A percentile compares a stretch with the other conserved stretches of the same genome.
Evolutionary conservation across 371 early-diverging fungal species (phyloP).

Genomic region (Mortierella sp.): DNA sequence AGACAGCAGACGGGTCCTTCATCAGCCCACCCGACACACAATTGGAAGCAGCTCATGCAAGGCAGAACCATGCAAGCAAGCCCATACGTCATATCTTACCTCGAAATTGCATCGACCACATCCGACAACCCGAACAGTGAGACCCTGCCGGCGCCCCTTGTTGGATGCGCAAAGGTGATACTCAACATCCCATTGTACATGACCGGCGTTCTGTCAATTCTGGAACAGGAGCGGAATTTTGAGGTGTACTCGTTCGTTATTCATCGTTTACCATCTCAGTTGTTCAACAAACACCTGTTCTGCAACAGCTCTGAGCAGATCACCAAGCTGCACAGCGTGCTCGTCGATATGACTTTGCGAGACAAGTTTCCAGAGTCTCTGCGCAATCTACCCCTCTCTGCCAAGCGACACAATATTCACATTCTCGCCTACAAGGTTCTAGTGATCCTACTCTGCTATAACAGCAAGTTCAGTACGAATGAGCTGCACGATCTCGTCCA

Average conservation of each 20-base stretch:
- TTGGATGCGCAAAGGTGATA: conserved; percentile 50
- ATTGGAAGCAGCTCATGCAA: conserved; percentile 53
- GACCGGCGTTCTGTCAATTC: conserved; percentile 63
- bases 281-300: conserved; percentile 82
- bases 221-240: conserved; percentile 76
- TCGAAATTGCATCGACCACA: conserved; percentile 45
- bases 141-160: conserved; percentile 43
- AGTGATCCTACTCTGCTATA: conserved; percentile 81
- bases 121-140: conserved; percentile 36
- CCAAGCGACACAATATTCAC: conserved; percentile 54
- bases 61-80: conserved; percentile 59
- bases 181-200: conserved; percentile 67
- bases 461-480: conserved; percentile 75
- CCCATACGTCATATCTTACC: conserved; percentile 63
- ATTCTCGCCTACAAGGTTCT: conserved; percentile 77
- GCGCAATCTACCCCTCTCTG: conserved; percentile 45
- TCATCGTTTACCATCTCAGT: conserved; percentile 73
- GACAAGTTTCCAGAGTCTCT: conserved; percentile 51
- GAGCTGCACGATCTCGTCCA: conserved; percentile 83
- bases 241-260: conserved; percentile 76
- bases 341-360: conserved; percentile 39
- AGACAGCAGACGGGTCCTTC: conserved; percentile 17
- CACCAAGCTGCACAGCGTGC: conserved; percentile 31
- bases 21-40: conserved; percentile 35
- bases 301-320: conserved; percentile 70